Conservation (phyloP, 257 asterid species). For the Striga asiatica region DNA sequence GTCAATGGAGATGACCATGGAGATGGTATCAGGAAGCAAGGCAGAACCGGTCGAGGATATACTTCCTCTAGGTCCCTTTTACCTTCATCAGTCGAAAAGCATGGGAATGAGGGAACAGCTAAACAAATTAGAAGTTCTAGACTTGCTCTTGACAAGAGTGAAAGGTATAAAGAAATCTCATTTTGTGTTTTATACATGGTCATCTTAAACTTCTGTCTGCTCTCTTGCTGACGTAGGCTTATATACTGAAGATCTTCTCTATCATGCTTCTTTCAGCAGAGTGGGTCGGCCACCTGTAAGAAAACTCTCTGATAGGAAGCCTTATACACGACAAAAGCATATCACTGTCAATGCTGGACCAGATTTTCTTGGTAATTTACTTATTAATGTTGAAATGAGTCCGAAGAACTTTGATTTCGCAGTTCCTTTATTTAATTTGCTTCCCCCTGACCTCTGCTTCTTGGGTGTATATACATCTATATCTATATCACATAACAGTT, state of each 20-base stretch:
- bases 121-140: slow-evolving; percentile 83
- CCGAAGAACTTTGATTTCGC: background rate
- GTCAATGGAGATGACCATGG: slow-evolving; percentile 39
- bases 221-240: slow-evolving; percentile 5
- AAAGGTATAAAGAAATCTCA: slow-evolving; percentile 39
- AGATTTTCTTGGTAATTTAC: slow-evolving; percentile 65
- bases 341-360: slow-evolving; percentile 40
- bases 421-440: background rate
- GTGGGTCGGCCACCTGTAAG: slow-evolving; percentile 76
- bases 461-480: background rate
- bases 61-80: slow-evolving; percentile 59
- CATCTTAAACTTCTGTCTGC: background rate
- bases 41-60: slow-evolving; percentile 70
- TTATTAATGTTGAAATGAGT: slow-evolving; percentile 8
- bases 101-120: slow-evolving; percentile 62
- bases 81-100: slow-evolving; percentile 59
- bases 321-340: slow-evolving; percentile 68
- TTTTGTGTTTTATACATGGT: background rate
- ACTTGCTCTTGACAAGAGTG: slow-evolving; percentile 63
- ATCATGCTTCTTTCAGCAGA: slow-evolving; percentile 44
- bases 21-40: slow-evolving; percentile 79
- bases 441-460: background rate
- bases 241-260: background rate
- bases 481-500: slow-evolving; percentile 19
- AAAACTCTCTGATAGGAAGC: slow-evolving; percentile 83